Evolutionary conservation across 768 basidiomycete species (phyloP).

Genomic region (Tylopilus cervinicoccineus): DNA sequence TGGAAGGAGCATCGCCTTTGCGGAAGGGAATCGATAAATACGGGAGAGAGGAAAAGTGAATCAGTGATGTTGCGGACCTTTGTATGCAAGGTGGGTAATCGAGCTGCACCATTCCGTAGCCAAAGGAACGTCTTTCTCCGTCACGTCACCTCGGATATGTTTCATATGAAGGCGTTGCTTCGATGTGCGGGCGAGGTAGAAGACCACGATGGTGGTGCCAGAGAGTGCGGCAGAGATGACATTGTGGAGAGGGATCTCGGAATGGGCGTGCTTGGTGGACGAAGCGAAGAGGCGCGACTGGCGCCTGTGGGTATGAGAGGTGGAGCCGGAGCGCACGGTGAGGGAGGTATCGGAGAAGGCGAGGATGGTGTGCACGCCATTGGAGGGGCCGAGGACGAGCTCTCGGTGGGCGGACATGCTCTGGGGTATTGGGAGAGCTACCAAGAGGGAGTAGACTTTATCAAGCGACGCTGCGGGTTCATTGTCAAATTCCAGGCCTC

Average conservation of each 20-base stretch:
- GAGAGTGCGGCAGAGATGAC: conserved; percentile 51
- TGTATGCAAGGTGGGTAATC: conserved; percentile 57
- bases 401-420: conserved; percentile 17
- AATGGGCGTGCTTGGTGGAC: conserved; percentile 4
- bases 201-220: conserved; percentile 40
- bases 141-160: conserved; percentile 40
- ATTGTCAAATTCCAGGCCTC: too few species aligned
- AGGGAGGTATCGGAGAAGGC: conserved; percentile 26
- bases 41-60: background rate
- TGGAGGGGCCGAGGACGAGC: conserved; percentile 17
- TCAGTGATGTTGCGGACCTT: conserved; percentile 35
- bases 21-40: conserved; percentile 1
- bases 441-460: background rate
- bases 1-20: conserved; percentile 49
- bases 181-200: conserved; percentile 47
- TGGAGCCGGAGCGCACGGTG: conserved; percentile 22
- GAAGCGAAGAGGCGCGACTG: conserved; percentile 12
- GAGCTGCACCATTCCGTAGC: conserved; percentile 50
- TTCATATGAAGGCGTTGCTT: conserved; percentile 36
- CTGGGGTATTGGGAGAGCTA: background rate
- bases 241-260: conserved; percentile 41
- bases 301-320: background rate
- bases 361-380: conserved; percentile 21
- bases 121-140: conserved; percentile 30
- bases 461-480: background rate